Percentiles rank a stretch among this genome's conserved stretches.
Conservation (phyloP, 2,329 filamentous ascomycete genomes). For the Monilinia aucupariae region DNA sequence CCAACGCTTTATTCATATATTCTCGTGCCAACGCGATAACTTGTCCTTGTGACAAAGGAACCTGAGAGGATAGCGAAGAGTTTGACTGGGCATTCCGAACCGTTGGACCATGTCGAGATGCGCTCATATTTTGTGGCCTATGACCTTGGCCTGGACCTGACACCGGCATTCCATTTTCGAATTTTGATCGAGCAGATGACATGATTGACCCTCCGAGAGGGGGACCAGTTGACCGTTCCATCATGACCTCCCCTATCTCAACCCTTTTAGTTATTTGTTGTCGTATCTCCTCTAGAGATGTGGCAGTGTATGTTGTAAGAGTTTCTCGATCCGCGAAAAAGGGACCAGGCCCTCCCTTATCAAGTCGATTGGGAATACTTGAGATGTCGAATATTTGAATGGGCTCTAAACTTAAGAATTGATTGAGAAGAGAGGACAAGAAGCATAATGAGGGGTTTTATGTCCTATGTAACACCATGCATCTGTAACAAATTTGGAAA, state of each 20-base stretch:
- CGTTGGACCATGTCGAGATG: conserved; percentile 22
- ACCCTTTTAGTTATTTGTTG: conserved; percentile 6
- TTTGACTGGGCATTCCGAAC: conserved; percentile 43
- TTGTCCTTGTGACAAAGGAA: conserved; percentile 54
- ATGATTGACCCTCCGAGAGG: conserved; percentile 36
- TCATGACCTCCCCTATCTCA: conserved; percentile 21
- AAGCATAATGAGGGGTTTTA: conserved; percentile 14
- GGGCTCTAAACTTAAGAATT: conserved; percentile 6
- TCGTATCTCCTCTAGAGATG: conserved; percentile 9
- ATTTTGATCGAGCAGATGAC: conserved; percentile 38
- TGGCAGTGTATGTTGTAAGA: conserved; percentile 13
- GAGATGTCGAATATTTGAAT: conserved; percentile 5
- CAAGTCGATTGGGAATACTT: conserved; percentile 12
- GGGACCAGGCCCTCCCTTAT: conserved; percentile 15
- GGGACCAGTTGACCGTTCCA: conserved; percentile 34
- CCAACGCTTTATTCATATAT: conserved; percentile 61
- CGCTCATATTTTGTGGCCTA: conserved; percentile 40
- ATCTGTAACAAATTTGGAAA: background rate
- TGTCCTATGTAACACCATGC: conserved; percentile 10
- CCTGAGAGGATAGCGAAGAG: conserved; percentile 44
- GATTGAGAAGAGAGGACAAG: background rate
- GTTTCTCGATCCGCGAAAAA: conserved; percentile 16
- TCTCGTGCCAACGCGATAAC: conserved; percentile 61
- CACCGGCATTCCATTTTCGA: conserved; percentile 37
- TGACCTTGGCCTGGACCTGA: conserved; percentile 34